Base-by-base conservation (phyloP, 208 protist species). In the Polymyxa betae region DNA sequence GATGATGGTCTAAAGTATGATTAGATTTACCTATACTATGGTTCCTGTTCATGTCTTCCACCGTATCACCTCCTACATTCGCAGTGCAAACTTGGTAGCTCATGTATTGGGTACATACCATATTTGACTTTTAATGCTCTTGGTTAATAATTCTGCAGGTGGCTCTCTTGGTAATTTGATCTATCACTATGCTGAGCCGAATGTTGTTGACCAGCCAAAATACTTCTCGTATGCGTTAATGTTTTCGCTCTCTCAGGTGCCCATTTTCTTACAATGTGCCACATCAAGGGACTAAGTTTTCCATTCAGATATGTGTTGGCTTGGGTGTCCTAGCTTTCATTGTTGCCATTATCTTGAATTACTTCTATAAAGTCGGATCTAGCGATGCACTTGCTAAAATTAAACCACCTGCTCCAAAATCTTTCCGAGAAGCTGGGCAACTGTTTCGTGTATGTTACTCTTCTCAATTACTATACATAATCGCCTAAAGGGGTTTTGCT, bases 21-120 rank as follows among this genome's bases (percentile, higher is more conserved):
- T 82, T 35, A 82, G 72, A 45, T 82, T 82, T n/a, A 82, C 72
- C 16, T 82, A 82, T 82, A 5, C 5, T 40, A 82, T 82, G 72
- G 72, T 82, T 38, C 72, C 72, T 5, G 72, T 40, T 5, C 72
- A 82, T 43, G 72, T 82, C 5, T 82, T 82, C n/a, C 72, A 82
- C 35, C 72, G 72, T 16, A 82, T 82, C 35, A 82, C 72, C 5
- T 5, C 16, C 5, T 82, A 82, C 72, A 82, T 82, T 35, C 5
- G 72, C 5, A n/a, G 72, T 40, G 72, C 72, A 5, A 82, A 82
- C n/a, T n/a, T 82, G 5, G 16, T 82, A 20, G 72, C 72, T 35
- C 72, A 82, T 82, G 72, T 82, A 12, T n/a, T 82, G 5, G 72
- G 72, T 82, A 5, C 72, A n/a, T 82, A 5, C n/a, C 72, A 35